Evolutionary conservation across 257 asterid genomes (phyloP).

Genomic region (Pogostemon cablin): DNA sequence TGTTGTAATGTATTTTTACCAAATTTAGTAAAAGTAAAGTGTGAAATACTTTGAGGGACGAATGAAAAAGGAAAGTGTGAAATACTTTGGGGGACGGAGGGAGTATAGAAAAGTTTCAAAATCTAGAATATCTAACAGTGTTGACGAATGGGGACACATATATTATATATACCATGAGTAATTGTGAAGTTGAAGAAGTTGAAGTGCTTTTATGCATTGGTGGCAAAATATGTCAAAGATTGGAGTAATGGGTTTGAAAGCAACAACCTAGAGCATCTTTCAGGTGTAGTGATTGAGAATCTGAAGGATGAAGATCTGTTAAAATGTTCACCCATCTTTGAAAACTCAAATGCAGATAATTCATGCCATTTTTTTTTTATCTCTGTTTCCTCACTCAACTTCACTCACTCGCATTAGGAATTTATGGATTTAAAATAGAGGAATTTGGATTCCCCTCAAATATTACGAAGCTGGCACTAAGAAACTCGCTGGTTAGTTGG

Average conservation of each 20-base stretch:
- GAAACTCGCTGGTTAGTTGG: neutral
- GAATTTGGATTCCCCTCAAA: conserved; percentile 11
- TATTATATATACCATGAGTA: neutral
- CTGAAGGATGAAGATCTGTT: neutral
- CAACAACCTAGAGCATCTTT: conserved; percentile 22
- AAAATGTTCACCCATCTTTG: conserved; percentile 13
- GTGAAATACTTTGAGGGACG: too few relatives aligned
- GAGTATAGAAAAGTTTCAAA: too few relatives aligned
- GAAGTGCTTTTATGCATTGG: conserved; percentile 3
- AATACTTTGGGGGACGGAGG: too few relatives aligned
- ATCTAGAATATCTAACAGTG: too few relatives aligned
- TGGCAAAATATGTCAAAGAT: neutral
- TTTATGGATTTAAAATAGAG: too few relatives aligned
- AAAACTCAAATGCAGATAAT: conserved; percentile 17
- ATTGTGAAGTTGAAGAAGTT: conserved; percentile 27
- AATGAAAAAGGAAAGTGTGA: too few relatives aligned
- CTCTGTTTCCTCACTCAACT: conserved; percentile 2
- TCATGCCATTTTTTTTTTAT: neutral
- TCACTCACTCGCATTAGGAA: neutral
- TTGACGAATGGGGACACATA: neutral
- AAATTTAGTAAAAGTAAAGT: too few relatives aligned
- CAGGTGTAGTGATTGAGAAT: neutral
- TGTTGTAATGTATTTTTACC: too few relatives aligned
- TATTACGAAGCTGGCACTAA: conserved; percentile 29
- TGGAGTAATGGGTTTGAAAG: neutral